Base-by-base conservation (phyloP, 148 eudicot species). In the Cornus florida region DNA sequence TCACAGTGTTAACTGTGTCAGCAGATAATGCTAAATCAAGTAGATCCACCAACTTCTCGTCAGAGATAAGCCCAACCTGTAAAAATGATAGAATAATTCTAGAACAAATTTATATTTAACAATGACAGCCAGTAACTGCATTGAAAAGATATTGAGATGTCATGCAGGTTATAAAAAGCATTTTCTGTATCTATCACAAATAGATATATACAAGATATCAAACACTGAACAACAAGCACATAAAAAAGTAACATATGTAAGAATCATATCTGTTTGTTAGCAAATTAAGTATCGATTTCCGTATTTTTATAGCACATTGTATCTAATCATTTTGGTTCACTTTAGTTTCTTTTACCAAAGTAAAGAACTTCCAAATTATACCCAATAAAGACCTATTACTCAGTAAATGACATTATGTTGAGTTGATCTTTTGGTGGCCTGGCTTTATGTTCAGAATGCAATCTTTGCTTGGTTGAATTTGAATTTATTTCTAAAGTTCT, bases 11-110 rank as follows among this genome's bases (percentile, higher is more conserved):
- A 46, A 92, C 90, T 65, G 99, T 93, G 84, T 96, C 98, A 19
- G 98, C 99, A 71, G 98, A 93, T 80, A 96, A 88, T 78, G 99
- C 99, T 72, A 91, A 86, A 86, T 96, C 98, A 67, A 96, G 99
- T 65, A 96, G 88, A 77, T 96, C 97, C 65, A 93, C 92, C 85
- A 96, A 82, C 78, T 96, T 96, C 84, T 96, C 99, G 78, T 96
- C 97, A 66, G 98, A 93, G 24, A 96, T 87, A 64, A 93, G 90
- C 72, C 99, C 99, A 78, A 91, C 97, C 99, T 93, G 90, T 84
- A 38, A 41, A 39, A 76, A 65, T 35, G n/a, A 80, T 24, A 5
- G 3, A 17, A 62, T 62, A 17, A 13, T 62, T n/a, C 7, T 1
- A 57, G 20, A 57, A 57, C 5, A 57, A 35, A 35, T 35, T 57